These are phyloP conservation scores for Cerrena zonata DNA, from an alignment of 1,284 basidiomycete genomes.

Conservation along the genomic window DNA sequence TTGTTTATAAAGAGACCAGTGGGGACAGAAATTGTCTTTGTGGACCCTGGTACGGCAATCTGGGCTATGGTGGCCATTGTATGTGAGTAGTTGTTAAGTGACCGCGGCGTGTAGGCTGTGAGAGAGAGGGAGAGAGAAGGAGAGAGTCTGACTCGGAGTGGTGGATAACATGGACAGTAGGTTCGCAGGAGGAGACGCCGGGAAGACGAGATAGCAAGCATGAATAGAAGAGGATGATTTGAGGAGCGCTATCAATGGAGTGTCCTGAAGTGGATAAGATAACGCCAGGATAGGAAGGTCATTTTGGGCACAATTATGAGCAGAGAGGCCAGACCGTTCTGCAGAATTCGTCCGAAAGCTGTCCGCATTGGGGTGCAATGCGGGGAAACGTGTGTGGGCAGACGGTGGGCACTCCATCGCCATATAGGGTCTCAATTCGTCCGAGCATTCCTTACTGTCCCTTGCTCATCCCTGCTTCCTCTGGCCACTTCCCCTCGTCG, in stretches of 20 bases:
- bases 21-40: constrained; percentile 56
- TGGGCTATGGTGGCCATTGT: constrained; percentile 22
- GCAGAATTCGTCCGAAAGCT: not conserved
- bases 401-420: no score
- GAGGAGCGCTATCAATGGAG: not conserved
- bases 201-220: not conserved
- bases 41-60: constrained; percentile 26
- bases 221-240: not conserved
- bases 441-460: not conserved
- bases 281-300: not conserved
- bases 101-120: constrained; percentile 7
- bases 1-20: constrained; percentile 91
- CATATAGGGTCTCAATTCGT: not conserved
- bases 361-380: not conserved
- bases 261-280: no score
- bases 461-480: not conserved
- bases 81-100: constrained; percentile 5
- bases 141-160: not conserved
- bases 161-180: not conserved
- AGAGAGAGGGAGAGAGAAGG: constrained; percentile 3
- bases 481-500: not conserved
- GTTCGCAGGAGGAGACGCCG: not conserved
- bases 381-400: not conserved
- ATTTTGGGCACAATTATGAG: not conserved
- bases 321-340: not conserved